A percentile compares a stretch with the other conserved stretches of the same genome.
phyloP scores from a whole-genome alignment of 345 rosid species.

The Chamaenerion angustifolium region DNA sequence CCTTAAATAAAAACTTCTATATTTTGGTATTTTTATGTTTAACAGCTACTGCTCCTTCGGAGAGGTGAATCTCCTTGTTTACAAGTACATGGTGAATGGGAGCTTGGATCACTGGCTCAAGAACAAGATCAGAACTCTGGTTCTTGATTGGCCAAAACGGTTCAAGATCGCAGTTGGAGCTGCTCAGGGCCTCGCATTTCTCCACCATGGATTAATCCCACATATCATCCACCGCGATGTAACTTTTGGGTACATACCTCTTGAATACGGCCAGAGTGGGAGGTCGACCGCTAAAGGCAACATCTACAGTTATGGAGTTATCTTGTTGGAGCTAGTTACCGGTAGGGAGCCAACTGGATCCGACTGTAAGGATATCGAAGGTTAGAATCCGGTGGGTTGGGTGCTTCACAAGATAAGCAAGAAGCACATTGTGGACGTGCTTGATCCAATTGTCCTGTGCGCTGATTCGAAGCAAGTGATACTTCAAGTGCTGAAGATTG shows the following conservation, averaged over 20 bases:
- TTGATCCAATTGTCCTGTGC: constrained; percentile 38
- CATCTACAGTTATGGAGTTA: constrained; percentile 86
- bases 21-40: too few species aligned
- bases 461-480: constrained; percentile 35
- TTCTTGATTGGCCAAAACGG: constrained; percentile 72
- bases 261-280: constrained; percentile 85
- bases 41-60: constrained; percentile 60
- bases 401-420: constrained; percentile 57
- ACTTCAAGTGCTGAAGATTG: constrained; percentile 59
- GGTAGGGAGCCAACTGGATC: constrained; percentile 96
- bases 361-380: constrained; percentile 82
- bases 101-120: constrained; percentile 80
- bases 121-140: constrained; percentile 42
- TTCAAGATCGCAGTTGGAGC: constrained; percentile 62
- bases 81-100: constrained; percentile 84
- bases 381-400: constrained; percentile 87
- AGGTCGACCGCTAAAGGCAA: constrained; percentile 71
- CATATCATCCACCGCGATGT: constrained; percentile 90
- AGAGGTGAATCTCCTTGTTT: constrained; percentile 85
- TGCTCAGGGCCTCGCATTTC: constrained; percentile 70
- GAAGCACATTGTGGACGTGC: constrained; percentile 47
- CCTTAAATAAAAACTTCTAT: too few species aligned
- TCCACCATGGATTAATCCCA: constrained; percentile 76
- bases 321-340: constrained; percentile 65
- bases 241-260: constrained; percentile 83